Percentiles rank a stretch among this genome's conserved stretches.
Evolutionary conservation across 2,329 filamentous ascomycete genomes (phyloP).

Genomic region (Thermothelomyces thermophilus): DNA sequence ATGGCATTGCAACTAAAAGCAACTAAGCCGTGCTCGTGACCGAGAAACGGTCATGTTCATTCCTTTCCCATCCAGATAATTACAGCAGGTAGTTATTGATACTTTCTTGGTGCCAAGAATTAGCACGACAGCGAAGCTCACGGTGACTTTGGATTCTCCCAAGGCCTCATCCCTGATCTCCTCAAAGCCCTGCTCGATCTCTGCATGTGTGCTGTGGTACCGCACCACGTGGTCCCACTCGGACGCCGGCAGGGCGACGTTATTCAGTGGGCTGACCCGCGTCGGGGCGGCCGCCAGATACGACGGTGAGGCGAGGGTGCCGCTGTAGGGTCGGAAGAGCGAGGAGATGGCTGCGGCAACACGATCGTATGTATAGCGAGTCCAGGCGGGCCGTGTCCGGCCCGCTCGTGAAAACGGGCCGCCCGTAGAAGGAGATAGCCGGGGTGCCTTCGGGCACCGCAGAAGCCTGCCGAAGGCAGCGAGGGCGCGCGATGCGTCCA

Average conservation of each 20-base stretch:
- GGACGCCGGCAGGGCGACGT: neutral
- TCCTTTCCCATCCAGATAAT: no score
- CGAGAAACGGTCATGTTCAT: no score
- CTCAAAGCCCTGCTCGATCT: neutral
- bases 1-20: no score
- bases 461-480: neutral
- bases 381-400: neutral
- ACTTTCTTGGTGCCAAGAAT: neutral
- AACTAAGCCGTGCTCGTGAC: no score
- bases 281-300: neutral
- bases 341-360: neutral
- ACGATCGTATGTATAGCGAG: neutral
- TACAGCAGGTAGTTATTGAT: no score
- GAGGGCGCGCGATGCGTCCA: neutral
- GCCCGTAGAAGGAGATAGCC: constrained; percentile 1
- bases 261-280: neutral
- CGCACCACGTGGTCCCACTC: neutral
- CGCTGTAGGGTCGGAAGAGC: neutral
- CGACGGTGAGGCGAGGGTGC: neutral
- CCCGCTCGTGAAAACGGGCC: neutral
- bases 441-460: neutral
- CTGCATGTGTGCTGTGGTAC: neutral
- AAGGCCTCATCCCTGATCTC: neutral
- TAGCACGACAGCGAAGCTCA: neutral
- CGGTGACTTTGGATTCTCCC: neutral